These are phyloP conservation scores for Retiboletus flavoniger DNA, from an alignment of 1,284 basidiomycete species.

Conservation along the genomic window DNA sequence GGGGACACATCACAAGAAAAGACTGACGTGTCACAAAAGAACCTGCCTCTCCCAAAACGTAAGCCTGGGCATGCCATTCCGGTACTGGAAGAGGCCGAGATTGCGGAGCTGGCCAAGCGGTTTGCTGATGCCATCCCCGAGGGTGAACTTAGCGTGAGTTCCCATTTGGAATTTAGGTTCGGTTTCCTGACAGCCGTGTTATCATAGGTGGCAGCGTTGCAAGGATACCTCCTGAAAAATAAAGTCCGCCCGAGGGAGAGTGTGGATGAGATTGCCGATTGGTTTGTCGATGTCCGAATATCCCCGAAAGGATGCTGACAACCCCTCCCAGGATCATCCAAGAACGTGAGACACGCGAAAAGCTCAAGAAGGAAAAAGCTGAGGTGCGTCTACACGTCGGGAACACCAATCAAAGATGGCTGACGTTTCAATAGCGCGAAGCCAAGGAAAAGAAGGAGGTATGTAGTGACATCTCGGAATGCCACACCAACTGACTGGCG, in stretches of 20 bases:
- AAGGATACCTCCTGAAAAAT: slow-evolving; percentile 82
- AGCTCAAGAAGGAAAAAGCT: slow-evolving; percentile 81
- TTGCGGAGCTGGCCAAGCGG: slow-evolving; percentile 69
- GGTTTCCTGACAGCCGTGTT: slow-evolving; percentile 3
- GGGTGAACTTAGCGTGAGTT: slow-evolving; percentile 74
- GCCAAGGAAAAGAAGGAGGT: slow-evolving; percentile 74
- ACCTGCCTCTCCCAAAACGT: slow-evolving; percentile 65
- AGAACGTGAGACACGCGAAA: slow-evolving; percentile 78
- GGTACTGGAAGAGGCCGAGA: slow-evolving; percentile 68
- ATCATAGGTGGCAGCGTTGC: slow-evolving; percentile 72
- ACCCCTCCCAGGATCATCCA: slow-evolving; percentile 51
- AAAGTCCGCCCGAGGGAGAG: slow-evolving; percentile 80
- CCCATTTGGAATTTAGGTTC: not conserved
- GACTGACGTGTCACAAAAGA: slow-evolving; percentile 57
- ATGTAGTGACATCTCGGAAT: slow-evolving; percentile 11
- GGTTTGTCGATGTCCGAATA: slow-evolving; percentile 38
- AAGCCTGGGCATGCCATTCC: slow-evolving; percentile 64
- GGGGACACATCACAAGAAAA: slow-evolving; percentile 27
- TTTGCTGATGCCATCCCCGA: slow-evolving; percentile 78
- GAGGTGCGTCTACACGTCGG: slow-evolving; percentile 47
- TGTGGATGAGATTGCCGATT: slow-evolving; percentile 73
- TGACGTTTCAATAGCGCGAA: slow-evolving; percentile 52
- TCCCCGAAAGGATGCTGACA: slow-evolving; percentile 8
- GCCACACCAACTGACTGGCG: slow-evolving; percentile 1
- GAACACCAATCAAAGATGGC: not conserved